Evolutionary conservation across 208 protist species (phyloP).

Genomic region (Angomonas desouzai): DNA sequence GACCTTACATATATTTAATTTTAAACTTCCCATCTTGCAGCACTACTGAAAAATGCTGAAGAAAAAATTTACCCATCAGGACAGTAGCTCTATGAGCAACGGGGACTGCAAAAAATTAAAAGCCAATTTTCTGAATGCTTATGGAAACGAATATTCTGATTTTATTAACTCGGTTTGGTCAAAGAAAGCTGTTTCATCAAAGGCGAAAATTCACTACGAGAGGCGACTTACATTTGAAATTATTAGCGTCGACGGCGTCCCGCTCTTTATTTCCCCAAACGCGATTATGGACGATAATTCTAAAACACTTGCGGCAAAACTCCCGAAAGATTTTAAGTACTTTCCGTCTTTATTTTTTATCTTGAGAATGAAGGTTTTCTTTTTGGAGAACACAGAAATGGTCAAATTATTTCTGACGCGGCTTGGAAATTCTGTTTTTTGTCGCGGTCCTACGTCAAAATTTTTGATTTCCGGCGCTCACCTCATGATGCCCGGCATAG

Average conservation of each 20-base stretch:
- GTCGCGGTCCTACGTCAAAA: conserved; percentile 49
- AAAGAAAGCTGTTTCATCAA: conserved; percentile 42
- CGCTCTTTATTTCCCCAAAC: conserved; percentile 43
- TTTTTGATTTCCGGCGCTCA: conserved; percentile 71
- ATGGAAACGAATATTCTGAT: conserved; percentile 34
- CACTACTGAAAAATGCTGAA: conserved; percentile 71
- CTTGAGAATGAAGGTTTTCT: conserved; percentile 27
- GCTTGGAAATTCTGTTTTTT: conserved; percentile 28
- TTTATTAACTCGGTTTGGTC: conserved; percentile 45
- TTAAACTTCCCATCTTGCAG: no score
- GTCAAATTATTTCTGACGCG: conserved; percentile 16
- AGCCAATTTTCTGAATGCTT: conserved; percentile 21
- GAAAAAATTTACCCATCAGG: conserved; percentile 55
- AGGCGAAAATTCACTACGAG: conserved; percentile 39
- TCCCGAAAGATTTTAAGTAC: conserved; percentile 7
- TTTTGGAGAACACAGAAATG: conserved; percentile 17
- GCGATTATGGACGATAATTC: conserved; percentile 31
- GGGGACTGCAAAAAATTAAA: conserved; percentile 51
- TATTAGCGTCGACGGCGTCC: conserved; percentile 52
- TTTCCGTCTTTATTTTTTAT: conserved; percentile 72
- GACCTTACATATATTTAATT: no score
- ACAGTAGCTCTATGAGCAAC: conserved; percentile 34
- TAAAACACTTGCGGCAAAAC: conserved; percentile 14
- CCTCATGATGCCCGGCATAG: conserved; percentile 80
- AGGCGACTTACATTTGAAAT: conserved; percentile 30